Percentiles rank a stretch among this genome's conserved stretches.
phyloP scores from a whole-genome alignment of 192 early-diverging fungal species.

The Coemansia umbellata region DNA sequence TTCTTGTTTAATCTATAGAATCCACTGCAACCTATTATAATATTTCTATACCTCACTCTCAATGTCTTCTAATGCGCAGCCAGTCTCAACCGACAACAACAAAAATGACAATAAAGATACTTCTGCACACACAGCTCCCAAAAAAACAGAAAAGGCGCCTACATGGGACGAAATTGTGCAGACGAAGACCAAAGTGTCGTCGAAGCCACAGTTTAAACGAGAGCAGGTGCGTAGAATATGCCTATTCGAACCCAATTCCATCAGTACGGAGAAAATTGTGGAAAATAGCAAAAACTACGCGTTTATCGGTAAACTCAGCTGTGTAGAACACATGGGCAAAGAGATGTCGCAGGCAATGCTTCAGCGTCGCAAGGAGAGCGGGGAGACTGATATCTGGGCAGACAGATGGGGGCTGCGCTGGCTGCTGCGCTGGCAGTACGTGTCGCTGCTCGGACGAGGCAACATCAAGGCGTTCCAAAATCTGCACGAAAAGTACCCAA shows the following conservation, averaged over 20 bases:
- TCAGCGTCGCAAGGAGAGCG: neutral
- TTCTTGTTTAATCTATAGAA: no score
- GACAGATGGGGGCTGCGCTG: conserved; percentile 17
- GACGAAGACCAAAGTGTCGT: conserved; percentile 10
- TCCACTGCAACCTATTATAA: neutral
- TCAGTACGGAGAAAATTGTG: no score
- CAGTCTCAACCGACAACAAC: neutral
- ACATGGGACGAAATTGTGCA: conserved; percentile 19
- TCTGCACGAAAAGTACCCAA: neutral
- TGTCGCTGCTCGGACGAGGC: conserved; percentile 5
- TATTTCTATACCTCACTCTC: neutral
- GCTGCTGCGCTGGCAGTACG: conserved; percentile 7
- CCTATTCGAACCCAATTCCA: no score
- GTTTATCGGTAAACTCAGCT: no score
- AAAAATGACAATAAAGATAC: neutral
- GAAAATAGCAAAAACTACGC: no score
- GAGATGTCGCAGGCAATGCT: conserved; percentile 1
- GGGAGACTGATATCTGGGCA: conserved; percentile 5
- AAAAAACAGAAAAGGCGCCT: neutral
- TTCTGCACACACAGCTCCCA: neutral
- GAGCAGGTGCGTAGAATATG: no score
- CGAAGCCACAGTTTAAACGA: no score
- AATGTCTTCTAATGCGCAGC: neutral
- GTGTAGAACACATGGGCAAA: neutral
- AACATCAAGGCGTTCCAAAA: conserved; percentile 1